phyloP scores from a whole-genome alignment of 192 early-diverging fungal species.

The Coemansia pectinata region DNA sequence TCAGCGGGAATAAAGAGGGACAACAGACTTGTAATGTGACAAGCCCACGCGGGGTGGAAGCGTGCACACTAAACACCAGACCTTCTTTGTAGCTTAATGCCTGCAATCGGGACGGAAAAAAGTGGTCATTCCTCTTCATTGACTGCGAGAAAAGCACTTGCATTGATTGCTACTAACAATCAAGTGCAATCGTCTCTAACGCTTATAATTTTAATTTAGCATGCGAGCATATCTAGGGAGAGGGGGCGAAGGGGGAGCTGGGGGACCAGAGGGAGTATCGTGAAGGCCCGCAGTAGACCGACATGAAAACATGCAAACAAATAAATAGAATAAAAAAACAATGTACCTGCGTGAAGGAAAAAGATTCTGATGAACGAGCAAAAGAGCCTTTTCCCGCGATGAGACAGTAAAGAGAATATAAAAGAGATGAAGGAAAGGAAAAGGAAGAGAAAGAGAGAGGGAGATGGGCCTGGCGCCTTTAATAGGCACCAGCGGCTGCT shows the following conservation, averaged over 20 bases:
- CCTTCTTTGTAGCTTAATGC: neutral
- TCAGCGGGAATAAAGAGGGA: neutral
- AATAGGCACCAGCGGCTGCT: conserved; percentile 16
- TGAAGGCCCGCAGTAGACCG: conserved; percentile 8
- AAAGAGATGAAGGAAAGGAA: conserved; percentile 7
- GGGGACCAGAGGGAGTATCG: conserved; percentile 4
- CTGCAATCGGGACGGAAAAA: neutral
- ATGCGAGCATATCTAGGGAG: conserved; percentile 4
- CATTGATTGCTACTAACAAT: neutral
- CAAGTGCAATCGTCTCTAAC: neutral
- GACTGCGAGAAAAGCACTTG: neutral
- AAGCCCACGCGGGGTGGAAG: neutral
- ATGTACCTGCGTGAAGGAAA: neutral
- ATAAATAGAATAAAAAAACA: neutral
- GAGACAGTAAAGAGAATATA: conserved; percentile 11
- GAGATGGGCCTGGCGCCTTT: conserved; percentile 26
- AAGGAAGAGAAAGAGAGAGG: conserved; percentile 5
- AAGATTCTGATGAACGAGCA: conserved; percentile 3
- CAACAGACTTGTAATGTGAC: conserved; percentile 7
- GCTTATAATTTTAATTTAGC: neutral
- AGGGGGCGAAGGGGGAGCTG: neutral
- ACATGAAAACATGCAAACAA: conserved; percentile 18
- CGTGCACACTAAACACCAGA: neutral
- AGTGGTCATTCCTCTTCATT: neutral
- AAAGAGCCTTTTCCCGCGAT: neutral